These are phyloP conservation scores for Xylaria palmicola DNA, from an alignment of 495 filamentous ascomycete genomes.

Conservation along the genomic window DNA sequence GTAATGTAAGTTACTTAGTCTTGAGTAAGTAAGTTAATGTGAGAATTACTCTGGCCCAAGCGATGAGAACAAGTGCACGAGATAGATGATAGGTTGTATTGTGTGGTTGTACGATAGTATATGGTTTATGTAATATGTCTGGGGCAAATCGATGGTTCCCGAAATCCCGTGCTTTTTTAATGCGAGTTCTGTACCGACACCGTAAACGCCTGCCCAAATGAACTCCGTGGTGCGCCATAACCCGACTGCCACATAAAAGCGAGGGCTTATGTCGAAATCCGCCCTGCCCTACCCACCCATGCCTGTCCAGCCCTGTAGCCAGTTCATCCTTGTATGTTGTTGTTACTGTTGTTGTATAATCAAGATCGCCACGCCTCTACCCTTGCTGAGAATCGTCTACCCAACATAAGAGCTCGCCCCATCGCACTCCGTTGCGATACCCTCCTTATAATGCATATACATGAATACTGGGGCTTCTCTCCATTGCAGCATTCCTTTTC, in stretches of 20 bases:
- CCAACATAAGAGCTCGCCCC: neutral
- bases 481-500: too few relatives aligned
- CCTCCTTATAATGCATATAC: neutral
- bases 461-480: too few relatives aligned
- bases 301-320: neutral
- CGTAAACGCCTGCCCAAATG: conserved; percentile 4
- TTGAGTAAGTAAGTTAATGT: too few relatives aligned
- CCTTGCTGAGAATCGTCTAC: neutral
- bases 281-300: neutral
- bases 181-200: neutral
- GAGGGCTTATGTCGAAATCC: neutral
- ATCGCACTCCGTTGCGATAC: neutral
- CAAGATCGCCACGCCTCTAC: neutral
- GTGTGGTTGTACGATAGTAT: neutral
- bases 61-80: neutral
- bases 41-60: too few relatives aligned
- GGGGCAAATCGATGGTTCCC: neutral
- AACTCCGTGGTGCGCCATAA: neutral
- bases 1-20: too few relatives aligned
- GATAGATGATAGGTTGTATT: neutral
- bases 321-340: neutral
- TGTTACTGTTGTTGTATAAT: neutral
- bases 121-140: conserved; percentile 1
- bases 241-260: neutral
- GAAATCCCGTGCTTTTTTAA: conserved; percentile 11